A percentile compares a stretch with the other conserved stretches of the same genome.
These are phyloP conservation scores for Paralagenidium karlingii DNA, from an alignment of 352 stramenopile species.

Conservation along the genomic window DNA sequence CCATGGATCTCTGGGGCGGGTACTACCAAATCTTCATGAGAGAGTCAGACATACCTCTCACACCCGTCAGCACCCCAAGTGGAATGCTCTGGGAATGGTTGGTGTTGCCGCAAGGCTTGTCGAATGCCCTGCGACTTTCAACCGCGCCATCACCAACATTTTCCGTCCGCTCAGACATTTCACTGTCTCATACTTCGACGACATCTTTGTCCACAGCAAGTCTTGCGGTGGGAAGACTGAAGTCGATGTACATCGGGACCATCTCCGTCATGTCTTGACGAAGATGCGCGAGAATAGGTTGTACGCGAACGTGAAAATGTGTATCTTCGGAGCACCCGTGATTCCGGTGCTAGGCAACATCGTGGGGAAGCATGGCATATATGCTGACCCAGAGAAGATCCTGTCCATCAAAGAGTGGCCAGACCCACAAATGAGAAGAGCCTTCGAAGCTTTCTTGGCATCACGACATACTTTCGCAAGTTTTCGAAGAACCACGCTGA, in stretches of 20 bases:
- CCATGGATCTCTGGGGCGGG: conserved; percentile 2
- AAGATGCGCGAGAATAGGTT: neutral
- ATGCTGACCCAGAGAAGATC: conserved; percentile 1
- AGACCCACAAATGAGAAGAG: neutral
- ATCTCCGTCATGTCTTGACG: neutral
- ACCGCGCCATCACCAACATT: neutral
- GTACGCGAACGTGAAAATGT: conserved; percentile 5
- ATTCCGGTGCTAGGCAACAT: conserved; percentile 4
- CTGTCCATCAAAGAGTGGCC: neutral
- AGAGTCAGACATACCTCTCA: conserved; percentile 1
- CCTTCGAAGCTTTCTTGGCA: neutral
- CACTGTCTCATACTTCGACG: neutral
- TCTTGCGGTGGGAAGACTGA: neutral
- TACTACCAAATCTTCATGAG: conserved; percentile 9
- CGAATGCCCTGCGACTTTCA: conserved; percentile 5
- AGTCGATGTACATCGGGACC: neutral
- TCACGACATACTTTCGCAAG: neutral
- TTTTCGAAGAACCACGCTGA: neutral
- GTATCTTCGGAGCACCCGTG: conserved; percentile 1
- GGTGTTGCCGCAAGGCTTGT: conserved; percentile 4
- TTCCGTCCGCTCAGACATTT: neutral
- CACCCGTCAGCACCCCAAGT: conserved; percentile 1
- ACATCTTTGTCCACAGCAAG: neutral
- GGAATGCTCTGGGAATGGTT: conserved; percentile 6
- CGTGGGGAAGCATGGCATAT: too few species aligned